Percentiles rank a stretch among this genome's conserved stretches.
Conservation (phyloP, 441 rosid species). For the Jatropha multifida region DNA sequence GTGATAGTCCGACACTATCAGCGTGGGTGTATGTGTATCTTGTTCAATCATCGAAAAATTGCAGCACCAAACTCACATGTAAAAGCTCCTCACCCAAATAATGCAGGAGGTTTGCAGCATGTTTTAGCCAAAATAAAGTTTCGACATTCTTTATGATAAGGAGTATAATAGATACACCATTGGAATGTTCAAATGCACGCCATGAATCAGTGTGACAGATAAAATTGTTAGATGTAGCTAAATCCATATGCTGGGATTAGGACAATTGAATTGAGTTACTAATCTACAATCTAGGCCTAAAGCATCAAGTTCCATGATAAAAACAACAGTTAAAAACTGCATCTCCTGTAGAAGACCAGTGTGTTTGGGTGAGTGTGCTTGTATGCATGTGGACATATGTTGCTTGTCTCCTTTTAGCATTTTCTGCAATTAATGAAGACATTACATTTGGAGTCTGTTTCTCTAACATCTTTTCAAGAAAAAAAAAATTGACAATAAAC, state of each 20-base stretch:
- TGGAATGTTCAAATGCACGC: not conserved
- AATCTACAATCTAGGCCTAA: not conserved
- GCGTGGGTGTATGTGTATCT: not conserved
- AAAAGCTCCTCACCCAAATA: no score
- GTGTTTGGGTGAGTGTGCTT: not conserved
- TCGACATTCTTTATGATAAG: not conserved
- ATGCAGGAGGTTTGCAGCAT: not conserved
- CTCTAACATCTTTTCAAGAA: slow-evolving; percentile 2
- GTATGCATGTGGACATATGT: not conserved
- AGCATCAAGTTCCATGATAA: not conserved
- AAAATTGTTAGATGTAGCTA: not conserved
- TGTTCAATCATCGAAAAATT: not conserved
- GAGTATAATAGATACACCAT: not conserved
- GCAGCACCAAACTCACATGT: not conserved
- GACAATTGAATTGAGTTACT: not conserved
- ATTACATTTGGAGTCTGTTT: not conserved
- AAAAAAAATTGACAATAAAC: not conserved
- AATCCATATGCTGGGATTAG: not conserved
- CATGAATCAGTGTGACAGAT: not conserved
- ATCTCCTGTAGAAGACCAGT: not conserved
- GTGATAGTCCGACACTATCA: not conserved
- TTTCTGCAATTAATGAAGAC: not conserved
- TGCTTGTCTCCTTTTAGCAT: not conserved
- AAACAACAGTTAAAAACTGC: not conserved
- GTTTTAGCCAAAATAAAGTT: not conserved